phyloP scores from a whole-genome alignment of 2,329 filamentous ascomycete genomes.

The Ascochyta koolunga region DNA sequence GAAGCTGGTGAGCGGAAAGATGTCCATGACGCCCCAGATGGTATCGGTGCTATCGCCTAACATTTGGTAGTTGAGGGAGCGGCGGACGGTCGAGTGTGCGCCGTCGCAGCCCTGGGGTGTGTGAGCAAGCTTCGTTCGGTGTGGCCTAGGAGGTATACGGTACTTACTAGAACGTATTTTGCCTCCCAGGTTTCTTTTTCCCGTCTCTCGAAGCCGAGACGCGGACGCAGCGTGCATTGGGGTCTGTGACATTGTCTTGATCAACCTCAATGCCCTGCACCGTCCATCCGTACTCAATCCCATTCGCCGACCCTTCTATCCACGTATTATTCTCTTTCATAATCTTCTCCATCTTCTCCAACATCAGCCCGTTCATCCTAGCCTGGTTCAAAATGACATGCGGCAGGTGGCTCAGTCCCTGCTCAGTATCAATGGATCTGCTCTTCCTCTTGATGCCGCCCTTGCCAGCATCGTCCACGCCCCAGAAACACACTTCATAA shows the following conservation, averaged over 20 bases:
- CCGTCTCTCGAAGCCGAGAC: conserved; percentile 43
- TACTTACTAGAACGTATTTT: conserved; percentile 47
- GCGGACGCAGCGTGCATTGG: conserved; percentile 38
- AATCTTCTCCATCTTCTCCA: conserved; percentile 57
- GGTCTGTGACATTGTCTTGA: conserved; percentile 41
- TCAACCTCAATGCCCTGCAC: conserved; percentile 61
- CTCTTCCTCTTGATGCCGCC: conserved; percentile 51
- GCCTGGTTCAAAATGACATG: conserved; percentile 75
- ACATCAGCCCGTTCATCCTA: conserved; percentile 67
- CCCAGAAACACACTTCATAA: conserved; percentile 64
- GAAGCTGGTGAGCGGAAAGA: conserved; percentile 57
- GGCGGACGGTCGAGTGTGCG: conserved; percentile 60
- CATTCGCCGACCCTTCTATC: conserved; percentile 31
- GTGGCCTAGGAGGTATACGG: not conserved
- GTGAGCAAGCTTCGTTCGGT: not conserved
- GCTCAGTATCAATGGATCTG: conserved; percentile 62
- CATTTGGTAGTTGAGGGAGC: conserved; percentile 62
- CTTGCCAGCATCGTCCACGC: conserved; percentile 28
- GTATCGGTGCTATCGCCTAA: conserved; percentile 63
- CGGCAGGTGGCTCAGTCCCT: conserved; percentile 66
- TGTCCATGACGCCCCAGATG: conserved; percentile 64
- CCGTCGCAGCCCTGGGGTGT: conserved; percentile 55
- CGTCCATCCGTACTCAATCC: conserved; percentile 62
- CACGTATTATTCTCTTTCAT: conserved; percentile 34
- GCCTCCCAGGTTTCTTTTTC: conserved; percentile 40